A percentile compares a stretch with the other conserved stretches of the same genome.
phyloP scores from a whole-genome alignment of 1,139 yeast species.

The Saccharomyces hybrid region DNA sequence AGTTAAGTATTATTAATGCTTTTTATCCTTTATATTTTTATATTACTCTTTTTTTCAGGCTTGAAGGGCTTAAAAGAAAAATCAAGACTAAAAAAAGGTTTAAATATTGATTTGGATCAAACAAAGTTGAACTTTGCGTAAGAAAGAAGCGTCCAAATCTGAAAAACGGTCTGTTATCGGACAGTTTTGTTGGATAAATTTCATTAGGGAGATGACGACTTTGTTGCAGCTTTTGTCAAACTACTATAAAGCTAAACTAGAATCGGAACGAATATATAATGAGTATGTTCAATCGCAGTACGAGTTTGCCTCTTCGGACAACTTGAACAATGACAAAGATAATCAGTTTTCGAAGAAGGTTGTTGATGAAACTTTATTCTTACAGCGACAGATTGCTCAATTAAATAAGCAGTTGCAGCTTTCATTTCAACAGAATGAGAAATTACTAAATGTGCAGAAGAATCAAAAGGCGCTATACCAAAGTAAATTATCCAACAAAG shows the following conservation, averaged over 20 bases:
- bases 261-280: conserved; percentile 21
- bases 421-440: conserved; percentile 27
- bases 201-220: conserved; percentile 14
- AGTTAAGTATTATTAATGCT: neutral
- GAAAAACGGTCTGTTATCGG: neutral
- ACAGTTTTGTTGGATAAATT: neutral
- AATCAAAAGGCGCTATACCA: conserved; percentile 32
- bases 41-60: neutral
- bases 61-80: neutral
- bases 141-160: neutral
- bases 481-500: conserved; percentile 32
- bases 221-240: conserved; percentile 20
- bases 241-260: conserved; percentile 25
- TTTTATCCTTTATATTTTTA: neutral
- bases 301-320: neutral
- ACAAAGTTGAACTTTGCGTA: neutral
- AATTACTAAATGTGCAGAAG: conserved; percentile 25
- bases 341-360: conserved; percentile 8
- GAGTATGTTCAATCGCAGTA: conserved; percentile 7
- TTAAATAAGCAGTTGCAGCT: conserved; percentile 26
- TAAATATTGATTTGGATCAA: neutral
- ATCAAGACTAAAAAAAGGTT: neutral
- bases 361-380: conserved; percentile 19
- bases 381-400: conserved; percentile 32
- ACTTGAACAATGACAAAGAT: conserved; percentile 12